A percentile compares a stretch with the other conserved stretches of the same genome.
phyloP scores from a whole-genome alignment of 2,329 filamentous ascomycete genomes.

The Botryotinia convoluta region DNA sequence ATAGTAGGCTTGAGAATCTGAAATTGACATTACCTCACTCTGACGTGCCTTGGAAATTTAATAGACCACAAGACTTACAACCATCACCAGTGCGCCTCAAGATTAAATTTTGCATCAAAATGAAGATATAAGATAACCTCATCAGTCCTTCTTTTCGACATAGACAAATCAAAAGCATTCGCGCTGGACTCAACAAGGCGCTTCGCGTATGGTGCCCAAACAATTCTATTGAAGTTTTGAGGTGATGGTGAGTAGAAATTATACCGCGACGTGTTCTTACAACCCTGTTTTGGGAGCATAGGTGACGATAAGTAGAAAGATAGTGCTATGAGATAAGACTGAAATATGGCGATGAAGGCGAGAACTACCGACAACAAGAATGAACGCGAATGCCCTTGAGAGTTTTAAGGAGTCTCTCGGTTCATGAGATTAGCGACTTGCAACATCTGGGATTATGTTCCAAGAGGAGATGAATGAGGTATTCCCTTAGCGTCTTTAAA shows the following conservation, averaged over 20 bases:
- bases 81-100: neutral
- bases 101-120: accelerated
- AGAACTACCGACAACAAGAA: neutral
- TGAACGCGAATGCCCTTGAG: neutral
- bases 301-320: accelerated
- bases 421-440: accelerated
- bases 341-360: neutral
- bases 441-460: neutral
- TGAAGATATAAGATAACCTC: neutral
- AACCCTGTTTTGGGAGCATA: accelerated
- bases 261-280: neutral
- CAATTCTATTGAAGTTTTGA: neutral
- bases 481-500: neutral
- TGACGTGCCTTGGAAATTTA: neutral
- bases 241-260: neutral
- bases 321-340: neutral
- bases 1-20: neutral
- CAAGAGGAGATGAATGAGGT: neutral
- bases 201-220: neutral
- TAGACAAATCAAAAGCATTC: neutral
- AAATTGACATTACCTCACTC: neutral
- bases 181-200: too few relatives aligned
- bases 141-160: neutral
- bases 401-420: neutral
- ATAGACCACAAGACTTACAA: neutral